Percentiles rank a stretch among this genome's conserved stretches.
These are phyloP conservation scores for Penicillium occitanis DNA, from an alignment of 2,329 filamentous ascomycete species.

Conservation along the genomic window DNA sequence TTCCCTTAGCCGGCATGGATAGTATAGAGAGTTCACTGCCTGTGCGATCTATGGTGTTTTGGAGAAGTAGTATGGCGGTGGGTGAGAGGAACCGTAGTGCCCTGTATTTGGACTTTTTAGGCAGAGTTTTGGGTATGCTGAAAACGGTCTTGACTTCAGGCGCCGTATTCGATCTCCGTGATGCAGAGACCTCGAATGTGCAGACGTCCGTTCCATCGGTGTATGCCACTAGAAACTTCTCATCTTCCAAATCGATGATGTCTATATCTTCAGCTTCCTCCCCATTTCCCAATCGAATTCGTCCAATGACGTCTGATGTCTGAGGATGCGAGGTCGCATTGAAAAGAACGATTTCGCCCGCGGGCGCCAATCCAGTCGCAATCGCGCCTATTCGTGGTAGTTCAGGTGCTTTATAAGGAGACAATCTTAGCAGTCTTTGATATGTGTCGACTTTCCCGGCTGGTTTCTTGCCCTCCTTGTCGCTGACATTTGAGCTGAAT, in stretches of 20 bases:
- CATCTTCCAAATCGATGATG: constrained; percentile 34
- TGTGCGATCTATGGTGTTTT: constrained; percentile 55
- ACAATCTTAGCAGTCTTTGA: constrained; percentile 59
- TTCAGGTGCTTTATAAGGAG: constrained; percentile 53
- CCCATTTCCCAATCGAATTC: constrained; percentile 52
- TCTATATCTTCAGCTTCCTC: constrained; percentile 54
- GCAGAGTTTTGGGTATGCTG: constrained; percentile 38
- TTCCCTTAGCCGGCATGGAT: constrained; percentile 26
- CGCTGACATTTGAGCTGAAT: constrained; percentile 44
- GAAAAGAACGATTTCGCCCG: constrained; percentile 79
- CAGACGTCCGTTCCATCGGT: constrained; percentile 75
- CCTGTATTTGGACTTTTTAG: constrained; percentile 54
- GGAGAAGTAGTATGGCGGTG: constrained; percentile 54
- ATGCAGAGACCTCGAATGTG: constrained; percentile 59
- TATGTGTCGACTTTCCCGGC: constrained; percentile 55
- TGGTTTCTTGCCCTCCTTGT: constrained; percentile 31
- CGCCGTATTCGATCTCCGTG: constrained; percentile 45
- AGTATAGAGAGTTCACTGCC: constrained; percentile 58
- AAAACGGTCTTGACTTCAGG: constrained; percentile 40
- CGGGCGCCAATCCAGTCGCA: constrained; percentile 72
- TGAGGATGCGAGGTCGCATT: constrained; percentile 60
- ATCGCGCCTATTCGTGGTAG: constrained; percentile 70
- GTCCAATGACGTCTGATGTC: constrained; percentile 53
- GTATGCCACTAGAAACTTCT: constrained; percentile 70
- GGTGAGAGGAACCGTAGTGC: constrained; percentile 58